phyloP scores from a whole-genome alignment of 2,329 filamentous ascomycete genomes.

The Dactylellina leptospora region DNA sequence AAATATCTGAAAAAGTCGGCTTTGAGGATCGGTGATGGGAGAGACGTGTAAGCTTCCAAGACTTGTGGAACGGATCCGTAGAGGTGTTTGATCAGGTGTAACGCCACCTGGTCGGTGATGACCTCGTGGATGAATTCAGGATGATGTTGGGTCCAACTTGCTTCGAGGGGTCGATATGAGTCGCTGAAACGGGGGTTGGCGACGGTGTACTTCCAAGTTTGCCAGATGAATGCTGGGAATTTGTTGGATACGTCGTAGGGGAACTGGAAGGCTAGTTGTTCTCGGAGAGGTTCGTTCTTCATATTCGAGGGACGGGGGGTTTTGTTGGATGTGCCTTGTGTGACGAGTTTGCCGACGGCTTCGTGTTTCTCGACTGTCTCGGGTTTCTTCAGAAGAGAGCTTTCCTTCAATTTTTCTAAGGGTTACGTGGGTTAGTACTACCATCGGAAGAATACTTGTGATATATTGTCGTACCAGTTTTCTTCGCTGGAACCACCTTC shows the following conservation, averaged over 20 bases:
- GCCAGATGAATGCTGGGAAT: slow-evolving; percentile 98
- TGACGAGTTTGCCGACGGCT: slow-evolving; percentile 26
- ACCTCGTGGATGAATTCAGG: slow-evolving; percentile 89
- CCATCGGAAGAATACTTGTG: no score
- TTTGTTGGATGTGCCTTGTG: slow-evolving; percentile 21
- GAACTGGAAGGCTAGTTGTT: slow-evolving; percentile 89
- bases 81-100: slow-evolving; percentile 81
- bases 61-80: slow-evolving; percentile 85
- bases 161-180: slow-evolving; percentile 81
- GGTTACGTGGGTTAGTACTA: not conserved
- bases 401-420: not conserved
- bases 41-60: slow-evolving; percentile 75
- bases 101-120: slow-evolving; percentile 87
- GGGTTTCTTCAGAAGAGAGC: slow-evolving; percentile 8
- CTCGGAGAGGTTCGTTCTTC: slow-evolving; percentile 66
- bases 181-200: slow-evolving; percentile 77
- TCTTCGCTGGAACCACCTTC: no score
- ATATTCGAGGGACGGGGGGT: slow-evolving; percentile 35
- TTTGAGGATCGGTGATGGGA: slow-evolving; percentile 74
- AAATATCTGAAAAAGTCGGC: slow-evolving; percentile 75
- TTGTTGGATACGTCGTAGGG: slow-evolving; percentile 87
- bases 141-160: slow-evolving; percentile 86
- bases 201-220: slow-evolving; percentile 94
- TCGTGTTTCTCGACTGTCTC: no score
- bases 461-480: no score